phyloP scores from a whole-genome alignment of 2,329 filamentous ascomycete genomes.

The Aureobasidium sp. region DNA sequence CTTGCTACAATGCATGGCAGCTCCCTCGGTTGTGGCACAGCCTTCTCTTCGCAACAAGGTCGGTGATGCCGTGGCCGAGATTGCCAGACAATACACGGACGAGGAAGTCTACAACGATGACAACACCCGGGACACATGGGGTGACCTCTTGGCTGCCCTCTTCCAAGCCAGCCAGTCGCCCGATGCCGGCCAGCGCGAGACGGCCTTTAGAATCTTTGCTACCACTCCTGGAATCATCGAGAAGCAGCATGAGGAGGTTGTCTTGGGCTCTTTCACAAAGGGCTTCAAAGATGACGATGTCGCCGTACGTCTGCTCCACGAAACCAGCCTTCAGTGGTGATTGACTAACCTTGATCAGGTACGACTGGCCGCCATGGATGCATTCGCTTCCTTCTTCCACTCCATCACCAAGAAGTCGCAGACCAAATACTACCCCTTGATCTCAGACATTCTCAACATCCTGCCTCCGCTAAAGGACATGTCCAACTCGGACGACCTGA shows the following conservation, averaged over 20 bases:
- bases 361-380: constrained; percentile 88
- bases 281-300: constrained; percentile 88
- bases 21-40: constrained; percentile 52
- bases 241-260: constrained; percentile 87
- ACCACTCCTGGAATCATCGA: constrained; percentile 94
- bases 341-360: constrained; percentile 51
- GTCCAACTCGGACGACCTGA: constrained; percentile 82
- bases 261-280: constrained; percentile 78
- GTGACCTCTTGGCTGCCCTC: constrained; percentile 75
- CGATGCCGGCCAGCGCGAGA: constrained; percentile 79
- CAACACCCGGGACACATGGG: constrained; percentile 58
- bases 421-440: constrained; percentile 75
- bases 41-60: constrained; percentile 84
- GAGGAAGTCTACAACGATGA: constrained; percentile 39
- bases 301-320: constrained; percentile 47
- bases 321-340: background rate
- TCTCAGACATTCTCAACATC: constrained; percentile 89
- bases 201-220: constrained; percentile 89
- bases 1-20: constrained; percentile 67
- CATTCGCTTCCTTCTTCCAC: constrained; percentile 92
- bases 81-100: constrained; percentile 91
- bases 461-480: constrained; percentile 89
- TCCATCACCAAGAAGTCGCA: constrained; percentile 83
- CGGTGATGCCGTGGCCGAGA: constrained; percentile 92
- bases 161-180: constrained; percentile 86